Conservation (phyloP, 169 alveolate species). For the Plasmodium cynomolgi region DNA sequence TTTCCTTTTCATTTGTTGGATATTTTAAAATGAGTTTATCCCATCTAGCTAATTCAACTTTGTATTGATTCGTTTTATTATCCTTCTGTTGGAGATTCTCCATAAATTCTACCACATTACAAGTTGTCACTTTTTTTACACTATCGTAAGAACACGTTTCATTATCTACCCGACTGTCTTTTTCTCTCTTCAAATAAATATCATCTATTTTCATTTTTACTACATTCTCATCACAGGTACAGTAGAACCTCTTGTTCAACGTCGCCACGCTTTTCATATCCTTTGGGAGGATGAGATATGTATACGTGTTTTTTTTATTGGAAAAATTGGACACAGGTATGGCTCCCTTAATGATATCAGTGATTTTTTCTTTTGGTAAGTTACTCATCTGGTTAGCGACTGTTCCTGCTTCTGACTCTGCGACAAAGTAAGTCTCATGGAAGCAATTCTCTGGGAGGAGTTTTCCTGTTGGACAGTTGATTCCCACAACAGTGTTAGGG, state of each 20-base stretch:
- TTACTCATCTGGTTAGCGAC: not conserved
- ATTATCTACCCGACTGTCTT: not conserved
- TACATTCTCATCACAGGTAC: constrained; percentile 36
- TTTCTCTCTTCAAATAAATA: not conserved
- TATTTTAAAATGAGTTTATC: constrained; percentile 26
- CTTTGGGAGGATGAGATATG: constrained; percentile 39
- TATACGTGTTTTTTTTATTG: constrained; percentile 21
- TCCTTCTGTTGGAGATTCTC: not conserved
- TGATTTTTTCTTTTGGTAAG: not conserved
- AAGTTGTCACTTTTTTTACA: not conserved
- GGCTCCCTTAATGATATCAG: constrained; percentile 5
- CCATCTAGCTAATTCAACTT: constrained; percentile 19
- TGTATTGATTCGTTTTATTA: not conserved
- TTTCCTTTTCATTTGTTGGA: constrained; percentile 39
- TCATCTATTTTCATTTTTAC: constrained; percentile 24
- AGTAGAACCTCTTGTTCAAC: not conserved
- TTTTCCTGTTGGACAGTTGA: constrained; percentile 30
- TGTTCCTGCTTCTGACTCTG: not conserved
- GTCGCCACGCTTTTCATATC: not conserved
- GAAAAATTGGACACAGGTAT: constrained; percentile 2
- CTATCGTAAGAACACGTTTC: constrained; percentile 30
- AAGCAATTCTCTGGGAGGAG: constrained; percentile 32
- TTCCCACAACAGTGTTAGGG: constrained; percentile 35
- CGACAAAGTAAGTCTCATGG: constrained; percentile 5
- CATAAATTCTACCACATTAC: constrained; percentile 29